Evolutionary conservation across 148 eudicot species (phyloP).

Genomic region (Nyssa sinensis): DNA sequence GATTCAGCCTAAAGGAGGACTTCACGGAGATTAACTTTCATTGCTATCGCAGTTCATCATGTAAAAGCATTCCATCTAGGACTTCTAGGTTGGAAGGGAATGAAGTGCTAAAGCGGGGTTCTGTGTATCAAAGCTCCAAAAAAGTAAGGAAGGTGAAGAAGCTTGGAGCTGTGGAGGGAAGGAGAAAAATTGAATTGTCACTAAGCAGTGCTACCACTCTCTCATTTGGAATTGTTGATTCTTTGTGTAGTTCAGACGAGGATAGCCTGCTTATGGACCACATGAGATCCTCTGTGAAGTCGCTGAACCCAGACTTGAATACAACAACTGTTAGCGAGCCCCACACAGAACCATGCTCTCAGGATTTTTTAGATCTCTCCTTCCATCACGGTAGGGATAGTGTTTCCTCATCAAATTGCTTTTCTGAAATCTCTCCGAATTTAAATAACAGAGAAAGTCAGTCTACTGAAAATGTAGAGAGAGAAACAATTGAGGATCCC

Average conservation of each 20-base stretch:
- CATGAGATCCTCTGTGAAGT: conserved; percentile 31
- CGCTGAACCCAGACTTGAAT: conserved; percentile 23
- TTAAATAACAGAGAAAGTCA: conserved; percentile 23
- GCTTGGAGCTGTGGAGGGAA: conserved; percentile 37
- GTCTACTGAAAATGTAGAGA: conserved; percentile 25
- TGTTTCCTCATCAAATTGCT: background rate
- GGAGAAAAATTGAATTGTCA: conserved; percentile 81
- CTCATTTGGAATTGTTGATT: conserved; percentile 67
- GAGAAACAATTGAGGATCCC: conserved; percentile 35
- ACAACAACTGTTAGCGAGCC: conserved; percentile 18
- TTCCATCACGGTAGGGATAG: conserved; percentile 5
- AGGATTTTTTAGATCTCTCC: background rate
- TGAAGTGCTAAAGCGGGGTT: conserved; percentile 61
- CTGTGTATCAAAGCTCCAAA: conserved; percentile 71
- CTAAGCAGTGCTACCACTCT: conserved; percentile 38
- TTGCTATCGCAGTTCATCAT: conserved; percentile 83
- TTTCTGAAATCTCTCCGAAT: conserved; percentile 14
- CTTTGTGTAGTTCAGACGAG: conserved; percentile 77
- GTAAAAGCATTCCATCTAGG: conserved; percentile 50
- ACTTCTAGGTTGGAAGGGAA: conserved; percentile 32
- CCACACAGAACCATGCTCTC: conserved; percentile 12
- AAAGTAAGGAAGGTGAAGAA: conserved; percentile 42
- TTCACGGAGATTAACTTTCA: conserved; percentile 58
- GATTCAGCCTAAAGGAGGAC: conserved; percentile 34
- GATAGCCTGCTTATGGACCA: conserved; percentile 39